These are phyloP conservation scores for Colletotrichum spaethianum DNA, from an alignment of 2,329 filamentous ascomycete genomes.

Conservation along the genomic window DNA sequence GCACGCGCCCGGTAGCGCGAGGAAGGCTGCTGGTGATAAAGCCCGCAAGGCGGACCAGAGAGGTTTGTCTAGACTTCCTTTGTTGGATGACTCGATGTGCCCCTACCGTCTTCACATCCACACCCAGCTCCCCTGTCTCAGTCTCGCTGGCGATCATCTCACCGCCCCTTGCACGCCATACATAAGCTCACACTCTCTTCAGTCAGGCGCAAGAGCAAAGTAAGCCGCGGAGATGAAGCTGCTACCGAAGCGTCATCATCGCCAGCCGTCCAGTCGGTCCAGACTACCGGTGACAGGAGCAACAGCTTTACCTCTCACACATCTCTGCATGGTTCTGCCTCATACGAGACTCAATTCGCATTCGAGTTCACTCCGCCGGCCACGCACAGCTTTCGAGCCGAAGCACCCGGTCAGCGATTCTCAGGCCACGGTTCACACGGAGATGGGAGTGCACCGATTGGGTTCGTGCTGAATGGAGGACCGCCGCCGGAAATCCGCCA, in stretches of 20 bases:
- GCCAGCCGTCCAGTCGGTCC: background rate
- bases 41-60: constrained; percentile 13
- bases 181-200: background rate
- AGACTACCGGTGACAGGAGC: background rate
- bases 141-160: background rate
- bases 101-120: background rate
- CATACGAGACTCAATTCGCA: constrained; percentile 8
- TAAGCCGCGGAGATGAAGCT: background rate
- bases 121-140: background rate
- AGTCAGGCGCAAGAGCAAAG: constrained; percentile 26
- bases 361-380: constrained; percentile 14
- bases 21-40: constrained; percentile 8
- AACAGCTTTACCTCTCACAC: constrained; percentile 20
- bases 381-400: background rate
- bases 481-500: constrained; percentile 6
- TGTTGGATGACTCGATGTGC: background rate
- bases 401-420: constrained; percentile 25
- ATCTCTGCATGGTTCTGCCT: background rate
- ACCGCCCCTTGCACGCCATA: no score
- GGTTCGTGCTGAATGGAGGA: constrained; percentile 26
- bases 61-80: constrained; percentile 26
- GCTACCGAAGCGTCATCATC: constrained; percentile 19
- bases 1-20: constrained; percentile 28
- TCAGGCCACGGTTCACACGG: constrained; percentile 28
- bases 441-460: constrained; percentile 31